Evolutionary conservation across 2,329 filamentous ascomycete species (phyloP).

Genomic region (Pseudogymnoascus sp.): DNA sequence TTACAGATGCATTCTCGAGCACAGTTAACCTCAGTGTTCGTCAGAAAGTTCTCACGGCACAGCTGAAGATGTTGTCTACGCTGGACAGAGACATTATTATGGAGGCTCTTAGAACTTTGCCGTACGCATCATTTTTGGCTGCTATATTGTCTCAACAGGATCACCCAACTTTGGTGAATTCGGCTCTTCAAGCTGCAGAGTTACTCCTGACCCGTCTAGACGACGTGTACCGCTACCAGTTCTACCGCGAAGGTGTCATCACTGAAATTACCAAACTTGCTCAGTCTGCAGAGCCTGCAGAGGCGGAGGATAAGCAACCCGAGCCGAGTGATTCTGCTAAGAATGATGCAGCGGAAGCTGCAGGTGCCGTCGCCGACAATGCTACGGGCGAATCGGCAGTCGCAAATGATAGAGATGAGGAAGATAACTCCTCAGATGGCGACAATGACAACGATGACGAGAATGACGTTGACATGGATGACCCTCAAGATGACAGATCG

Average conservation of each 20-base stretch:
- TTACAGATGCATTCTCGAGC: constrained; percentile 95
- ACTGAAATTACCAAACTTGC: constrained; percentile 80
- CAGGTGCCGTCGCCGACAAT: constrained; percentile 15
- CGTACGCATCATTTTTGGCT: constrained; percentile 91
- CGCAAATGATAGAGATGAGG: constrained; percentile 27
- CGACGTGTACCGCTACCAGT: constrained; percentile 86
- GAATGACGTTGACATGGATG: constrained; percentile 43
- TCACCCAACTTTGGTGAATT: constrained; percentile 76
- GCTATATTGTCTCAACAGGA: constrained; percentile 95
- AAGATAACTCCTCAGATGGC: constrained; percentile 44
- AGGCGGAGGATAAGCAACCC: constrained; percentile 16
- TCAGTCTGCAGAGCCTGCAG: constrained; percentile 25
- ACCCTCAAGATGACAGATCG: constrained; percentile 38
- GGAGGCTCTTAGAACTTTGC: constrained; percentile 76
- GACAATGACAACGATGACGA: constrained; percentile 43
- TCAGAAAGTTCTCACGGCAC: constrained; percentile 90
- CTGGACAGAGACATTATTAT: constrained; percentile 76
- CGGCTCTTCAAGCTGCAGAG: constrained; percentile 81
- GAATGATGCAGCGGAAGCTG: constrained; percentile 18
- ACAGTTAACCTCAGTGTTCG: constrained; percentile 92
- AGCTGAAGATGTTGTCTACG: constrained; percentile 95
- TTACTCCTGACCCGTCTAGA: constrained; percentile 76
- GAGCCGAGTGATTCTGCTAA: constrained; percentile 14
- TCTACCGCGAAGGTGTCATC: constrained; percentile 94
- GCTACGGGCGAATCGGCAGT: constrained; percentile 25